These are phyloP conservation scores for Fusarium nelsonii DNA, from an alignment of 2,329 filamentous ascomycete genomes.

Conservation along the genomic window DNA sequence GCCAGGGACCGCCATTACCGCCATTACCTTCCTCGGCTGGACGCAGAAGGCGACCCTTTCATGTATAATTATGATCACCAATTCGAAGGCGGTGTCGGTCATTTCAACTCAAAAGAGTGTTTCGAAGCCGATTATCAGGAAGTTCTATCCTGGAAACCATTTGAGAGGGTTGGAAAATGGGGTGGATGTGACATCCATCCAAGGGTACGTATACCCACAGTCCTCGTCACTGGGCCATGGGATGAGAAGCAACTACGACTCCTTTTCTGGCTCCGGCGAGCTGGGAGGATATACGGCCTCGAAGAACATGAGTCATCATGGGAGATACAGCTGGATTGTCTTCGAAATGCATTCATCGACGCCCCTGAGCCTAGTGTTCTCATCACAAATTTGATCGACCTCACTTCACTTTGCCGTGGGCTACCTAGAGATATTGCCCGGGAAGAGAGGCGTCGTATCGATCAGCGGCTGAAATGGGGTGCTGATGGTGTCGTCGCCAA, in stretches of 20 bases:
- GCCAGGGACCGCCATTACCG: constrained; percentile 52
- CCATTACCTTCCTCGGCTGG: constrained; percentile 47
- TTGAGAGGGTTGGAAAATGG: constrained; percentile 41
- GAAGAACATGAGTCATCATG: constrained; percentile 52
- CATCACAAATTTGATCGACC: constrained; percentile 50
- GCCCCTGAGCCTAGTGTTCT: constrained; percentile 48
- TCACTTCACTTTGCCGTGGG: constrained; percentile 45
- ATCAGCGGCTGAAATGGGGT: constrained; percentile 50
- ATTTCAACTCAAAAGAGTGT: constrained; percentile 52
- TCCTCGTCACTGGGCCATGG: constrained; percentile 59
- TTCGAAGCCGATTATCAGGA: constrained; percentile 55
- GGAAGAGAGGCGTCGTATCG: constrained; percentile 44
- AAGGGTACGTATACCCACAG: constrained; percentile 55
- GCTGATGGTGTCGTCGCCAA: constrained; percentile 44
- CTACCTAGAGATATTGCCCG: constrained; percentile 50
- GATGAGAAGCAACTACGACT: constrained; percentile 55
- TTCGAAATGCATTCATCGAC: constrained; percentile 53
- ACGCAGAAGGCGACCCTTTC: constrained; percentile 20
- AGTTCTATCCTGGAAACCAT: constrained; percentile 43
- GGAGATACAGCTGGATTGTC: constrained; percentile 57
- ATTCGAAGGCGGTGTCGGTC: constrained; percentile 43
- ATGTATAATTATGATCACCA: constrained; percentile 32
- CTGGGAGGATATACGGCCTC: constrained; percentile 50
- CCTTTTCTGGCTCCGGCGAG: constrained; percentile 61
- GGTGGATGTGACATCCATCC: constrained; percentile 55